A percentile compares a stretch with the other conserved stretches of the same genome.
These are phyloP conservation scores for Scortechinia acanthostroma DNA, from an alignment of 2,329 filamentous ascomycete species.

Conservation along the genomic window DNA sequence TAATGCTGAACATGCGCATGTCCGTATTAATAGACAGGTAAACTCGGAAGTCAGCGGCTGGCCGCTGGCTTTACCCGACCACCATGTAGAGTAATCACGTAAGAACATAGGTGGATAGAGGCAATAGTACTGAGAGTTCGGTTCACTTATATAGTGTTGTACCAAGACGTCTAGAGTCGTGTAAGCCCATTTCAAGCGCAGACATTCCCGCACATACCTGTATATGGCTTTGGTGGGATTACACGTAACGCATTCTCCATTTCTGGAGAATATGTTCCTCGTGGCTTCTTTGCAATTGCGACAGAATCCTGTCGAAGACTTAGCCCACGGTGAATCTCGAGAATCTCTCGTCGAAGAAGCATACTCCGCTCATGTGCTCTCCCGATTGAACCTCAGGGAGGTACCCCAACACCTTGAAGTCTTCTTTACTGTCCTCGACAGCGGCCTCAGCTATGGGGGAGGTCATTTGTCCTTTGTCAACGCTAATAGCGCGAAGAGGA, in stretches of 20 bases:
- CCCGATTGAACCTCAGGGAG: conserved; percentile 6
- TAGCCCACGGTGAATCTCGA: too few relatives aligned
- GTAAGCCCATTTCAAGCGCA: conserved; percentile 4
- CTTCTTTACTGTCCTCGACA: conserved; percentile 4
- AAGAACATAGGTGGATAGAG: conserved; percentile 35
- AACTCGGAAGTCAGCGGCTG: conserved; percentile 28
- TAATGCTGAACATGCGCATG: conserved; percentile 34
- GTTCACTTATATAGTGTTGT: conserved; percentile 31
- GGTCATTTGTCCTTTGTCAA: too few relatives aligned
- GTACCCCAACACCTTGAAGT: conserved; percentile 10
- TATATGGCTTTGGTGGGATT: conserved; percentile 26
- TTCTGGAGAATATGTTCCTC: conserved; percentile 13
- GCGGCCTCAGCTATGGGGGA: too few relatives aligned
- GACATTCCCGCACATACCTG: conserved; percentile 12
- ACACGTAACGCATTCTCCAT: conserved; percentile 17
- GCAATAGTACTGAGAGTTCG: conserved; percentile 35
- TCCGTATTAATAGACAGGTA: conserved; percentile 34
- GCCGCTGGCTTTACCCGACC: conserved; percentile 22
- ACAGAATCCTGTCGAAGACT: conserved; percentile 4
- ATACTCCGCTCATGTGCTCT: too few relatives aligned
- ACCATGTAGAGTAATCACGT: conserved; percentile 34
- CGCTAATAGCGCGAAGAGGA: too few relatives aligned
- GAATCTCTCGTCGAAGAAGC: too few relatives aligned
- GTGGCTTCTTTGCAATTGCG: conserved; percentile 6
- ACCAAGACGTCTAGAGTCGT: conserved; percentile 29